Conservation (phyloP, 305 asterid species). For the Nicotiana rustica region DNA sequence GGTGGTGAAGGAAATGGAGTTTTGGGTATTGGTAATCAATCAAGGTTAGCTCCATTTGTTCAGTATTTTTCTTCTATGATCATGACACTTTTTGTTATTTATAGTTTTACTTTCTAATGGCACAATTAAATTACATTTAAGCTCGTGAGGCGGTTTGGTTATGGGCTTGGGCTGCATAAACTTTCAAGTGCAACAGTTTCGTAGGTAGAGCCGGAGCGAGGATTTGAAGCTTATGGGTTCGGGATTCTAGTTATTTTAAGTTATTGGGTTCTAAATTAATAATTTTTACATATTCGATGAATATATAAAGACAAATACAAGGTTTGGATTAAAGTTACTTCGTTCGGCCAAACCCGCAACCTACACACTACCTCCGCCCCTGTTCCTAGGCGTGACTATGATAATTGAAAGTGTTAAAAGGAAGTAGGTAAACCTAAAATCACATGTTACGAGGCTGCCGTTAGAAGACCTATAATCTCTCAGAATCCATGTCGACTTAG, state of each 20-base stretch:
- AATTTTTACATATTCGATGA: too few species aligned
- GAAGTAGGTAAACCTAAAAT: slow-evolving; percentile 9
- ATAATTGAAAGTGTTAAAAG: not conserved
- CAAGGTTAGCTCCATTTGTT: slow-evolving; percentile 52
- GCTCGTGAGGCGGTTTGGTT: not conserved
- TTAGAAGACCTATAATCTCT: not conserved
- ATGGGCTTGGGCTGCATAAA: not conserved
- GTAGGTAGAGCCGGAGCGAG: too few species aligned
- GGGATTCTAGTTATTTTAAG: too few species aligned
- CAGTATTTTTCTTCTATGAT: not conserved
- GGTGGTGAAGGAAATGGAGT: slow-evolving; percentile 52
- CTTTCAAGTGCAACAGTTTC: not conserved
- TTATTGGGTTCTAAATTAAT: too few species aligned
- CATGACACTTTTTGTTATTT: too few species aligned
- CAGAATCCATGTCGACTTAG: not conserved
- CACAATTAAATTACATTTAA: not conserved
- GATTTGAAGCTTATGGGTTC: too few species aligned
- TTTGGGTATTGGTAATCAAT: slow-evolving; percentile 42
- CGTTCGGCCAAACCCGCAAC: too few species aligned
- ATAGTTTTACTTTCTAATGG: too few species aligned
- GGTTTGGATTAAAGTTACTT: too few species aligned
- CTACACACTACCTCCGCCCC: too few species aligned
- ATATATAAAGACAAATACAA: too few species aligned
- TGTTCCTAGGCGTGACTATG: too few species aligned
- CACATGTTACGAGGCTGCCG: not conserved